These are phyloP conservation scores for Paramyrothecium sp. DNA, from an alignment of 2,329 filamentous ascomycete species.

Conservation along the genomic window DNA sequence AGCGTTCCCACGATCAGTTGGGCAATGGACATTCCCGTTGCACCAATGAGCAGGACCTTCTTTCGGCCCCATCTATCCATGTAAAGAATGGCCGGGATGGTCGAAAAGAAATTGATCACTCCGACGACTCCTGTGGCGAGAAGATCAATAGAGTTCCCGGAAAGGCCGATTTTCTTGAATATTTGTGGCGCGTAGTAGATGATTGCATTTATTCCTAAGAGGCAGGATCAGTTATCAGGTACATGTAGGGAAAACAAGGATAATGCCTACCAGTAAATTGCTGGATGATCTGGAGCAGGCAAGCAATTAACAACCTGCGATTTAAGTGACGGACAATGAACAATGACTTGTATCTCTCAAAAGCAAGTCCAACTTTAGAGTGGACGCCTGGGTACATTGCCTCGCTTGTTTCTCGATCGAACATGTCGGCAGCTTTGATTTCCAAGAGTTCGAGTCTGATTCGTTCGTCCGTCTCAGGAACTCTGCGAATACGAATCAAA, in stretches of 20 bases:
- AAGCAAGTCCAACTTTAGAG: constrained; percentile 19
- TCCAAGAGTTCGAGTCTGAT: constrained; percentile 30
- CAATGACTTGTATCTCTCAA: constrained; percentile 27
- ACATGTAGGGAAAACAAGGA: too few species aligned
- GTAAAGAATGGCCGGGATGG: constrained; percentile 42
- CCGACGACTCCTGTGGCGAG: constrained; percentile 58
- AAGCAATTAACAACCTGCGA: constrained; percentile 52
- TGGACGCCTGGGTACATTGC: constrained; percentile 23
- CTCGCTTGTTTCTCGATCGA: constrained; percentile 25
- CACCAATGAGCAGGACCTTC: constrained; percentile 62
- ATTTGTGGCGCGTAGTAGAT: constrained; percentile 49
- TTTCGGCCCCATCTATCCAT: constrained; percentile 59
- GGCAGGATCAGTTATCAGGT: too few species aligned
- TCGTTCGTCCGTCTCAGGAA: constrained; percentile 25
- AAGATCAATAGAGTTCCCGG: constrained; percentile 40
- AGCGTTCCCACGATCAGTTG: constrained; percentile 45
- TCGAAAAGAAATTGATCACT: constrained; percentile 50
- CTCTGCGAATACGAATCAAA: constrained; percentile 28
- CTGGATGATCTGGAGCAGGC: constrained; percentile 54
- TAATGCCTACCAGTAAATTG: constrained; percentile 32
- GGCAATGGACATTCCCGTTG: constrained; percentile 62
- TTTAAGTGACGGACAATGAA: constrained; percentile 25
- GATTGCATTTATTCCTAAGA: constrained; percentile 41
- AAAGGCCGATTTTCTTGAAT: constrained; percentile 40
- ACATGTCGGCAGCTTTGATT: constrained; percentile 36